A percentile compares a stretch with the other conserved stretches of the same genome.
These are phyloP conservation scores for Rhizopogon vinicolor DNA, from an alignment of 768 basidiomycete species.

Conservation along the genomic window DNA sequence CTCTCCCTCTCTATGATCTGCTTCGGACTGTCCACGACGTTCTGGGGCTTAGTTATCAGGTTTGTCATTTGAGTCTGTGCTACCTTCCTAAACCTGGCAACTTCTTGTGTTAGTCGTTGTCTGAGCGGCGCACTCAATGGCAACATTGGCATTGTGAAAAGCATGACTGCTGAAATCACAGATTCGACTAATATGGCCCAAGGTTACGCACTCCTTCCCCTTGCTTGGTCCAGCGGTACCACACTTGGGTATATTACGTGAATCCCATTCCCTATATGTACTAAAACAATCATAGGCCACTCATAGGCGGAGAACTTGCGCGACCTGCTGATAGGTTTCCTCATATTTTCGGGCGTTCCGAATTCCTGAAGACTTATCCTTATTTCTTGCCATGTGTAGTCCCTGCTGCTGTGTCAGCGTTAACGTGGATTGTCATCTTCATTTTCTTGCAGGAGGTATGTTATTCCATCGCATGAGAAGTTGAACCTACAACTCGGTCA, in stretches of 20 bases:
- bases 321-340: constrained; percentile 67
- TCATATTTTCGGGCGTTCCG: constrained; percentile 44
- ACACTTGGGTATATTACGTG: constrained; percentile 35
- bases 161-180: constrained; percentile 40
- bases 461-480: not conserved
- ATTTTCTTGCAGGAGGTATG: constrained; percentile 53
- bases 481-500: not conserved
- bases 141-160: constrained; percentile 49
- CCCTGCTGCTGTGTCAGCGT: constrained; percentile 47
- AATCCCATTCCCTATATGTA: not conserved
- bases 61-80: constrained; percentile 6
- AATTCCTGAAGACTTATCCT: constrained; percentile 61
- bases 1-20: constrained; percentile 41
- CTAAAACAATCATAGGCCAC: constrained; percentile 41
- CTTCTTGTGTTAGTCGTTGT: constrained; percentile 29
- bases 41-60: constrained; percentile 41
- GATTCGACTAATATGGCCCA: constrained; percentile 24
- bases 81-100: not conserved
- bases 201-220: constrained; percentile 58
- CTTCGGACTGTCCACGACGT: constrained; percentile 45
- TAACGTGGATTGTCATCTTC: constrained; percentile 46
- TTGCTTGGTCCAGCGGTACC: constrained; percentile 37
- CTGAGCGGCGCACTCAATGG: constrained; percentile 49
- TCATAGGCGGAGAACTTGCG: constrained; percentile 63
- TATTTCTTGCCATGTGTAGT: constrained; percentile 73